These are phyloP conservation scores for Fusarium solani-melongenae DNA, from an alignment of 2,329 filamentous ascomycete species.

Conservation along the genomic window DNA sequence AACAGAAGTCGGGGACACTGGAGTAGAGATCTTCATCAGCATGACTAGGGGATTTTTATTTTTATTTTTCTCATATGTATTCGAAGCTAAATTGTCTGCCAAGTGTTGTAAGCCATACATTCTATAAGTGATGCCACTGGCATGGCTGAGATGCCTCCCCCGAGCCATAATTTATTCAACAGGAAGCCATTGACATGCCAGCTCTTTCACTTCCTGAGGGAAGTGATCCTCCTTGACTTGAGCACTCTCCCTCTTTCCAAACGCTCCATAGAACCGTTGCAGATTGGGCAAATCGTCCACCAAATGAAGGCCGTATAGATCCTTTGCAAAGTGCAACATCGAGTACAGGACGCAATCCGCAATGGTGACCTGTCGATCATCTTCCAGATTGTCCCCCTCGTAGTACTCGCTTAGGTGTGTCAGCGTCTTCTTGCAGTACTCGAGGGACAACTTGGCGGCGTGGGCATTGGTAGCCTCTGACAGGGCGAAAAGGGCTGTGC, in stretches of 20 bases:
- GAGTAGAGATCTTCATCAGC: too few species aligned
- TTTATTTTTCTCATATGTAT: not conserved
- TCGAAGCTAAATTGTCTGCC: not conserved
- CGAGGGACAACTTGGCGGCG: conserved; percentile 5
- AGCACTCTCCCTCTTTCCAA: conserved; percentile 15
- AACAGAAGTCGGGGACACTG: too few species aligned
- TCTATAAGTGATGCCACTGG: not conserved
- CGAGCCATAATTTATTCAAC: not conserved
- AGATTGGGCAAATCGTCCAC: conserved; percentile 8
- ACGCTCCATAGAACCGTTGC: conserved; percentile 17
- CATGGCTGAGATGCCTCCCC: too few species aligned
- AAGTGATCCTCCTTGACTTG: conserved; percentile 16
- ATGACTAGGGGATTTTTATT: too few species aligned
- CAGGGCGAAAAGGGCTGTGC: not conserved
- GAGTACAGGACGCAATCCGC: conserved; percentile 35
- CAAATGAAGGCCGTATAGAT: conserved; percentile 16
- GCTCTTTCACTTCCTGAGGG: conserved; percentile 4
- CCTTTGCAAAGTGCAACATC: conserved; percentile 25
- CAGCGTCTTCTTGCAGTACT: conserved; percentile 16
- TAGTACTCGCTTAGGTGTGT: conserved; percentile 23
- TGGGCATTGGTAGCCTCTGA: conserved; percentile 3
- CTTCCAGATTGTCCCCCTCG: not conserved
- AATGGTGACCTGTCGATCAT: not conserved
- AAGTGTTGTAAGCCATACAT: not conserved
- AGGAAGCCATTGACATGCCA: conserved; percentile 28